Evolutionary conservation across 1,284 basidiomycete species (phyloP).

Genomic region (Moesziomyces parantarcticus): DNA sequence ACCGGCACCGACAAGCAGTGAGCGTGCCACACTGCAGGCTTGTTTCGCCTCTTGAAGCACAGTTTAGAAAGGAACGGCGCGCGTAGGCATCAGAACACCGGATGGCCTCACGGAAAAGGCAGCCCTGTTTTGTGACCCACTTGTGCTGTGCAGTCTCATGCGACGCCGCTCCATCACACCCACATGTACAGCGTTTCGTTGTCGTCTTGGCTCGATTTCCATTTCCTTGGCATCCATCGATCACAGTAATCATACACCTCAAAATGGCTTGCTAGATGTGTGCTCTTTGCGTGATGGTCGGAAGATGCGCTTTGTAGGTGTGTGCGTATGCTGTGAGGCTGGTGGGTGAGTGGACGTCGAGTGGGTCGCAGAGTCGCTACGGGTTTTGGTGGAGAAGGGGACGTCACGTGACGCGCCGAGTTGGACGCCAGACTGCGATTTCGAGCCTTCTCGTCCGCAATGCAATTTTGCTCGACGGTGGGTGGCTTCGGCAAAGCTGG

Average conservation of each 20-base stretch:
- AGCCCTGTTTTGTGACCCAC: too few relatives aligned
- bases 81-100: neutral
- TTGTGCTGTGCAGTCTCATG: too few relatives aligned
- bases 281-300: neutral
- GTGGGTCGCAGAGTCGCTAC: too few relatives aligned
- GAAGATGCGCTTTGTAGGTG: too few relatives aligned
- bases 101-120: too few relatives aligned
- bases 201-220: neutral
- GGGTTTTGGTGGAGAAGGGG: neutral
- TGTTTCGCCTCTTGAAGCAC: neutral
- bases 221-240: neutral
- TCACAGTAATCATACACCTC: neutral
- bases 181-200: neutral
- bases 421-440: neutral
- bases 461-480: neutral
- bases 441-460: neutral
- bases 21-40: neutral
- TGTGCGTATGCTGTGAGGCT: too few relatives aligned
- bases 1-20: constrained; percentile 45
- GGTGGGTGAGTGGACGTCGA: too few relatives aligned
- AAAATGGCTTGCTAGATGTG: neutral
- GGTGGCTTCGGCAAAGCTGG: neutral
- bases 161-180: neutral
- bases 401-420: constrained; percentile 2
- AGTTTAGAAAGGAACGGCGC: neutral